Percentiles rank a stretch among this genome's conserved stretches.
phyloP scores from a whole-genome alignment of 345 rosid species.

The Laguncularia racemosa region DNA sequence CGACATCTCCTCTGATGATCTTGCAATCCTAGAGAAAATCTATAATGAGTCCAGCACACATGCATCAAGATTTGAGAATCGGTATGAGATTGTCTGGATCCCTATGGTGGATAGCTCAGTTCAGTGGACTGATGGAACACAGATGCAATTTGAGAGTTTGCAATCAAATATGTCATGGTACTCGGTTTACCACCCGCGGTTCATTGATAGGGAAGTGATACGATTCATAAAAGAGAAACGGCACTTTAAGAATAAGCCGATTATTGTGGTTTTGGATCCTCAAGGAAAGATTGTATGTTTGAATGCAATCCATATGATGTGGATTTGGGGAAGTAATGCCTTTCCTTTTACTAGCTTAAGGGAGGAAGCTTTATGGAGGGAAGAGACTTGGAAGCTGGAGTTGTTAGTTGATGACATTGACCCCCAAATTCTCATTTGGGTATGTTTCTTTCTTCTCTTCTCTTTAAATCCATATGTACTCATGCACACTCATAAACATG shows the following conservation, averaged over 20 bases:
- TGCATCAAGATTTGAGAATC: conserved; percentile 39
- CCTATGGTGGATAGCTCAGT: conserved; percentile 50
- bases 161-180: conserved; percentile 75
- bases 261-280: conserved; percentile 82
- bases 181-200: conserved; percentile 52
- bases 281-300: conserved; percentile 73
- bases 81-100: conserved; percentile 83
- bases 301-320: conserved; percentile 96
- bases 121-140: conserved; percentile 26
- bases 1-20: conserved; percentile 60
- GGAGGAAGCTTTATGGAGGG: conserved; percentile 84
- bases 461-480: too few species aligned
- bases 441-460: conserved; percentile 12
- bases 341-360: conserved; percentile 76
- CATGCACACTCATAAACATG: too few species aligned
- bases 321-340: conserved; percentile 96
- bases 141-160: conserved; percentile 41
- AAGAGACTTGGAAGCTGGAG: conserved; percentile 69
- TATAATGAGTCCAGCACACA: conserved; percentile 59
- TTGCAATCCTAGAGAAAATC: conserved; percentile 78
- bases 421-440: conserved; percentile 65
- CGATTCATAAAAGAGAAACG: conserved; percentile 61
- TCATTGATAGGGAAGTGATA: conserved; percentile 57
- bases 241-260: conserved; percentile 88
- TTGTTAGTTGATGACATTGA: conserved; percentile 79